Evolutionary conservation across 1,284 basidiomycete species (phyloP), one percentile per base, ranked within the genome.

Genomic region (Ustilago crameri): DNA sequence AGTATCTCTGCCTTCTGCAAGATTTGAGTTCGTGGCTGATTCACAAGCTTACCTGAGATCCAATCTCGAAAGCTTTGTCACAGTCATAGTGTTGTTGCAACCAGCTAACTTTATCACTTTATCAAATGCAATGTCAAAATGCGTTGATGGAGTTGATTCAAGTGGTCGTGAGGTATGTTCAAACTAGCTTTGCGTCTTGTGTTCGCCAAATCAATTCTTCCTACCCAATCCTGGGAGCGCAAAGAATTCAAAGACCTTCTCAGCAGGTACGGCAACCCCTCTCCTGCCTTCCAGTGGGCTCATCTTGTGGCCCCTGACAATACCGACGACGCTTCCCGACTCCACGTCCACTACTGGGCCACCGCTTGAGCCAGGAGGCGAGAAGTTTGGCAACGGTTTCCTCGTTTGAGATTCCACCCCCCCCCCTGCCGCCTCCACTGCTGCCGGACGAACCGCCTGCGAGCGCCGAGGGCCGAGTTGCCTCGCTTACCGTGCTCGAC

Each of bases 211-310:
- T 24, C 34, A 70, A 20, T 65, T 70, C 72, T 79, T 77, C 46
- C 77, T 74, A 2, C 65, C 77, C 15, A 82, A 45, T 0, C 77
- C 79, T 2, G 80, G 80, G 9, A 80, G 51, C 1, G 77, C 65
- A 54, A 82, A 80, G 61, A 82, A 76, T 37, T 90, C 89, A 71
- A 87, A 90, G 18, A 91, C 87, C 49, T 87, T 85, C 79, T 91
- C 90, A 0, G 89, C 86, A 0, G 90, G 89, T 3, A 88, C 87
- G n/a, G 88, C 89, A 86, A 89, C 90, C 0, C 90, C 90, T 30
- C 88, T 84, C 27, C 86, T 78, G 9, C 89, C 89, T 52, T 88
- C 87, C 5, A 89, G 82, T 34, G 72, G 43, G 44, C 76, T 77
- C 86, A 88, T 88, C 76, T 87, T 86, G 37, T 87, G 87, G 3